Evolutionary conservation across 2,329 filamentous ascomycete species (phyloP).

Genomic region (Penicillium vulpinum): DNA sequence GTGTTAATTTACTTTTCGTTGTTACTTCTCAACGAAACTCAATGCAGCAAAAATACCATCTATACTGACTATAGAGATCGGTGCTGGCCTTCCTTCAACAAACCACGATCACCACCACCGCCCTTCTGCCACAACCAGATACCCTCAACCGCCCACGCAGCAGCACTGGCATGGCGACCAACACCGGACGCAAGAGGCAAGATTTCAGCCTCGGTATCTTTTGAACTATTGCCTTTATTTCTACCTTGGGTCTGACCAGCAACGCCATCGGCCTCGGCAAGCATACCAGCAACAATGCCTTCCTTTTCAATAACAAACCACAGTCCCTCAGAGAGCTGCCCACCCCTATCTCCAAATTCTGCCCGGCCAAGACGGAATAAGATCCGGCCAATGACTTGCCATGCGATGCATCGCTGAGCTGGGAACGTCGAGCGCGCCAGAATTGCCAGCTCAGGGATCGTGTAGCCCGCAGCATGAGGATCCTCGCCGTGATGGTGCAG

Average conservation of each 20-base stretch:
- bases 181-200: slow-evolving; percentile 29
- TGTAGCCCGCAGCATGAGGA: slow-evolving; percentile 92
- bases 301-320: slow-evolving; percentile 79
- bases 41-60: background rate
- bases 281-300: slow-evolving; percentile 71
- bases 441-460: slow-evolving; percentile 78
- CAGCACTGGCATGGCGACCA: slow-evolving; percentile 70
- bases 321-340: slow-evolving; percentile 71
- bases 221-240: slow-evolving; percentile 6
- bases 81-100: slow-evolving; percentile 37
- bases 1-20: background rate
- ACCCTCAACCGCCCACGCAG: slow-evolving; percentile 83
- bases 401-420: slow-evolving; percentile 85
- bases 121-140: slow-evolving; percentile 84
- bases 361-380: slow-evolving; percentile 79
- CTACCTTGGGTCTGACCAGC: slow-evolving; percentile 43
- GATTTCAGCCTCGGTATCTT: background rate
- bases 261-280: slow-evolving; percentile 69
- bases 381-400: slow-evolving; percentile 83
- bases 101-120: slow-evolving; percentile 50
- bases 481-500: slow-evolving; percentile 93
- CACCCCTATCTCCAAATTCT: slow-evolving; percentile 62
- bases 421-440: slow-evolving; percentile 79
- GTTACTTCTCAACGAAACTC: background rate
- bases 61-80: slow-evolving; percentile 28